These are phyloP conservation scores for Agaricus sinodeliciosus DNA, from an alignment of 768 basidiomycete genomes.

Conservation along the genomic window DNA sequence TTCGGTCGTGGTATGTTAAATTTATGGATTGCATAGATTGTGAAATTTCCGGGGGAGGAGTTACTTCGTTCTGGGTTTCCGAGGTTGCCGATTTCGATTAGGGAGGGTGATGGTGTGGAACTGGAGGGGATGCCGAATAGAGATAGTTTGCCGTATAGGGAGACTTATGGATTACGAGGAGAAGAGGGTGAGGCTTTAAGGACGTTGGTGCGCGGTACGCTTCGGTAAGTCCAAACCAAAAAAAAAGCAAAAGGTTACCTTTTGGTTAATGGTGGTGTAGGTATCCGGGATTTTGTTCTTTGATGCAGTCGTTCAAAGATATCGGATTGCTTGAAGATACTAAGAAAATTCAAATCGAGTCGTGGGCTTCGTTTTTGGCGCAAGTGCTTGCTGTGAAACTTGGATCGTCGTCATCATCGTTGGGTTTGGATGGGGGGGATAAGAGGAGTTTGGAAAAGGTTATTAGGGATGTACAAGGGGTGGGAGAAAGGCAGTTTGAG, in stretches of 20 bases:
- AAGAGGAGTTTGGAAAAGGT: slow-evolving; percentile 3
- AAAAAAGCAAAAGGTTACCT: background rate
- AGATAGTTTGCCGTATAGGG: slow-evolving; percentile 66
- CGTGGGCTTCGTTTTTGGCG: slow-evolving; percentile 31
- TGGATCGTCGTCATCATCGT: background rate
- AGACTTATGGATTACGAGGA: slow-evolving; percentile 50
- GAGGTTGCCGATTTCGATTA: slow-evolving; percentile 56
- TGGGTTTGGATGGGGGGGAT: background rate
- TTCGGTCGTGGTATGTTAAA: no score
- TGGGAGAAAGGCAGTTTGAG: background rate
- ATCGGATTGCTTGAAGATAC: slow-evolving; percentile 60
- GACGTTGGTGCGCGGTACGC: slow-evolving; percentile 78
- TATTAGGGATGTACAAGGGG: background rate
- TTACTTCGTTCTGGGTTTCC: slow-evolving; percentile 57
- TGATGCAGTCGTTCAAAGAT: slow-evolving; percentile 66
- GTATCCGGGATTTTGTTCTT: slow-evolving; percentile 75
- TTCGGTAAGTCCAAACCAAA: slow-evolving; percentile 42
- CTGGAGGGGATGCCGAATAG: slow-evolving; percentile 87
- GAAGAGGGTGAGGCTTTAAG: slow-evolving; percentile 28
- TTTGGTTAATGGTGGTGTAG: slow-evolving; percentile 26
- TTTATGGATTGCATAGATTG: slow-evolving; percentile 32
- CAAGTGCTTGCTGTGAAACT: slow-evolving; percentile 20
- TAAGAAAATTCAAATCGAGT: slow-evolving; percentile 27
- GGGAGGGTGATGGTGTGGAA: slow-evolving; percentile 33
- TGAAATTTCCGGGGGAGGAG: slow-evolving; percentile 40